These are phyloP conservation scores for Geranomyces michiganensis DNA, from an alignment of 192 early-diverging fungal species.

Conservation along the genomic window DNA sequence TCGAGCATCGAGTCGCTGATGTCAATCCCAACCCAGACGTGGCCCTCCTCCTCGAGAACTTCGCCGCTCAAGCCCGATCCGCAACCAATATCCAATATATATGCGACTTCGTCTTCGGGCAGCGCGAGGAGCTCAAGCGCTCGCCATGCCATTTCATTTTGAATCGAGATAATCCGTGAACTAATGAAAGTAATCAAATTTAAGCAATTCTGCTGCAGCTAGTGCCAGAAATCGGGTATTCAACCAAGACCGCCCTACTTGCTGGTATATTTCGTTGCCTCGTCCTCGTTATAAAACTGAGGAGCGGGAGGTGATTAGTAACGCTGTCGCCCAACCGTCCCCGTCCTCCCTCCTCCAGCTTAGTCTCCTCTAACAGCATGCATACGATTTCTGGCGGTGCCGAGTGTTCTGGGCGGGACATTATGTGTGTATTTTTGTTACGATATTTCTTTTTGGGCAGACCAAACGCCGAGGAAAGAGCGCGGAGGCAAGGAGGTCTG, in stretches of 20 bases:
- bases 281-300: constrained; percentile 90
- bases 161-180: constrained; percentile 92
- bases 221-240: neutral
- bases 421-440: constrained; percentile 33
- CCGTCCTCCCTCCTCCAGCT: neutral
- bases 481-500: too few relatives aligned
- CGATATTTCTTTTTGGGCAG: neutral
- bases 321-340: neutral
- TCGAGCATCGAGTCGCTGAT: constrained; percentile 92
- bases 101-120: constrained; percentile 70
- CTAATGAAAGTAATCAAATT: constrained; percentile 44
- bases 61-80: constrained; percentile 96
- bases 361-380: neutral
- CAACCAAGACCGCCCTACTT: constrained; percentile 61
- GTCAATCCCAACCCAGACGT: constrained; percentile 96
- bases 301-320: neutral
- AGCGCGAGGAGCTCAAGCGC: constrained; percentile 90
- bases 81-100: constrained; percentile 94
- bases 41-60: constrained; percentile 92
- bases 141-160: constrained; percentile 90
- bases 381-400: constrained; percentile 94
- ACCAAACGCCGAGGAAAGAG: too few relatives aligned
- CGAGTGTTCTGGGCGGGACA: constrained; percentile 94
- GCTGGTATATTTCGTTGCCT: constrained; percentile 92
- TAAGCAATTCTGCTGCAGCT: neutral